These are phyloP conservation scores for Oryza australiensis DNA, from an alignment of 176 grass and related monocot species.

Conservation along the genomic window DNA sequence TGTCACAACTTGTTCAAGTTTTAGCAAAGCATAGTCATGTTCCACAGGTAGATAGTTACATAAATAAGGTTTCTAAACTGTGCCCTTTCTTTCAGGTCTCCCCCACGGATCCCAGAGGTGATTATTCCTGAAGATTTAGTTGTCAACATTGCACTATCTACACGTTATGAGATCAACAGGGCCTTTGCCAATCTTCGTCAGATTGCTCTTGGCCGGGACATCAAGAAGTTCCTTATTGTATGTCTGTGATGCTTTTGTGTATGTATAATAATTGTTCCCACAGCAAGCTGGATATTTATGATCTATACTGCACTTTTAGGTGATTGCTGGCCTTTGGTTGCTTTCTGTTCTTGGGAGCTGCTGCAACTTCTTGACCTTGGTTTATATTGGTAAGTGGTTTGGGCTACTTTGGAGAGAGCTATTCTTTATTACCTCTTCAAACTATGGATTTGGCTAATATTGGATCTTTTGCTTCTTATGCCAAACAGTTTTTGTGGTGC, in stretches of 20 bases:
- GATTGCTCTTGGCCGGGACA: constrained; percentile 69
- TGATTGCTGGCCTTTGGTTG: constrained; percentile 85
- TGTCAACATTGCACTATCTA: constrained; percentile 60
- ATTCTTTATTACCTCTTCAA: background rate
- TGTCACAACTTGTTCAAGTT: constrained; percentile 5
- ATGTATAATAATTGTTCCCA: background rate
- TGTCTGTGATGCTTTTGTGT: constrained; percentile 2
- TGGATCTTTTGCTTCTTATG: constrained; percentile 1
- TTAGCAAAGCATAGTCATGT: background rate
- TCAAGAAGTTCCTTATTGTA: constrained; percentile 97
- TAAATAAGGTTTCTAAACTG: background rate
- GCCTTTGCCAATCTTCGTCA: constrained; percentile 64
- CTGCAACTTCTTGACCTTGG: constrained; percentile 90
- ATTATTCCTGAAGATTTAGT: constrained; percentile 70
- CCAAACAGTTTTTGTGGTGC: constrained; percentile 67
- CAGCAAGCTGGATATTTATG: background rate
- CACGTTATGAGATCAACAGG: constrained; percentile 74
- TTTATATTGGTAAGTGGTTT: constrained; percentile 74
- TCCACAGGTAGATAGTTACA: background rate
- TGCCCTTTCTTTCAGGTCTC: constrained; percentile 55
- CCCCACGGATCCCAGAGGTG: constrained; percentile 62
- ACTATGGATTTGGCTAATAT: constrained; percentile 8
- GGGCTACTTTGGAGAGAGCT: background rate
- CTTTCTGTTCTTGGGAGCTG: constrained; percentile 76
- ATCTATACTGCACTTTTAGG: constrained; percentile 37